phyloP scores from a whole-genome alignment of 2,329 filamentous ascomycete genomes.

The Elsinoe arachidis region DNA sequence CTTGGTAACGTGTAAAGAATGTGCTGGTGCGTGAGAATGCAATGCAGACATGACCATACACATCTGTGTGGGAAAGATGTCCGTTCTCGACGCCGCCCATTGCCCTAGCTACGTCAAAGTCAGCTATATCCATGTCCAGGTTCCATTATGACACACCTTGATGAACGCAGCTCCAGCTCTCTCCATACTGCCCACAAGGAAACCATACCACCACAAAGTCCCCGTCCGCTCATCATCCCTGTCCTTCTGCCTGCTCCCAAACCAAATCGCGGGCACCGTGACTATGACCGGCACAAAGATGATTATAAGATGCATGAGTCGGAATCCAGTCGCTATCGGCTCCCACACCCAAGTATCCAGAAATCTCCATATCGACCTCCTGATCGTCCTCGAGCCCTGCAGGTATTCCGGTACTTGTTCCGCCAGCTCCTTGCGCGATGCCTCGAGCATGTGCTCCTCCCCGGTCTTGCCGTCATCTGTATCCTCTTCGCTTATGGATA shows the following conservation, averaged over 20 bases:
- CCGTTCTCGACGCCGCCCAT: slow-evolving; percentile 93
- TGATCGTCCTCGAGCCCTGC: slow-evolving; percentile 48
- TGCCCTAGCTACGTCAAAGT: slow-evolving; percentile 62
- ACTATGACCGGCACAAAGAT: slow-evolving; percentile 89
- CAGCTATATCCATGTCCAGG: background rate
- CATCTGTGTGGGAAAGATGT: slow-evolving; percentile 91
- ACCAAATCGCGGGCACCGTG: slow-evolving; percentile 70
- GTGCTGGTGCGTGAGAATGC: slow-evolving; percentile 88
- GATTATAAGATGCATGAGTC: slow-evolving; percentile 77
- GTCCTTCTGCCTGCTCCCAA: slow-evolving; percentile 56
- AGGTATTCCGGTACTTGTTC: slow-evolving; percentile 58
- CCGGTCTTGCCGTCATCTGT: slow-evolving; percentile 53
- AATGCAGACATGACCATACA: slow-evolving; percentile 89
- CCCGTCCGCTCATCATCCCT: slow-evolving; percentile 69
- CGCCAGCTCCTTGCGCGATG: slow-evolving; percentile 66
- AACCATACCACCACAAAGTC: slow-evolving; percentile 89
- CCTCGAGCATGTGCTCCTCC: slow-evolving; percentile 79
- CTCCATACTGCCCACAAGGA: slow-evolving; percentile 85
- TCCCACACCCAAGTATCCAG: slow-evolving; percentile 68
- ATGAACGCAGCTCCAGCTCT: slow-evolving; percentile 91
- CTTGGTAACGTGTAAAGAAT: slow-evolving; percentile 73
- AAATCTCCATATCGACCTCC: slow-evolving; percentile 54
- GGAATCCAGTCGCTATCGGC: slow-evolving; percentile 73
- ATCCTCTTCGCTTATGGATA: slow-evolving; percentile 46
- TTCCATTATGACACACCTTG: slow-evolving; percentile 51